A percentile compares a stretch with the other conserved stretches of the same genome.
Evolutionary conservation across 116 monocot species (phyloP).

Genomic region (Cymodocea nodosa): DNA sequence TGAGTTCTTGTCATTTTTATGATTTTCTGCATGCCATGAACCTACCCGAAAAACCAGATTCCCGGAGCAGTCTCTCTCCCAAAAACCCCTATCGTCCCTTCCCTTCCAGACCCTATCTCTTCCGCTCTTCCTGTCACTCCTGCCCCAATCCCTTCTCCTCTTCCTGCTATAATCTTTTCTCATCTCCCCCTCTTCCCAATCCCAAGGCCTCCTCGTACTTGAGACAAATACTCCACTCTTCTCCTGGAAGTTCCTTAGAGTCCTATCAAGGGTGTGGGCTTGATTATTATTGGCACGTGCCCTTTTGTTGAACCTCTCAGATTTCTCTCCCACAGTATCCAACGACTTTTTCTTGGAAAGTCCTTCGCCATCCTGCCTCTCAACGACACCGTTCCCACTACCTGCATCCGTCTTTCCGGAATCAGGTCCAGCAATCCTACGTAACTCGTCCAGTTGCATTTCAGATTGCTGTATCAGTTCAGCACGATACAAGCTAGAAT

Average conservation of each 20-base stretch:
- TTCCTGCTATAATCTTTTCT: conserved; percentile 20
- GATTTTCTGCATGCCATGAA: conserved; percentile 54
- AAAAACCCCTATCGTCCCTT: conserved; percentile 58
- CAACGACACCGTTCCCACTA: too few species aligned
- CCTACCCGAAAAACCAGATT: conserved; percentile 59
- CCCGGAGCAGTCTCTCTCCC: conserved; percentile 76
- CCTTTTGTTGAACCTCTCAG: conserved; percentile 14
- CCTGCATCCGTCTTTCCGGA: too few species aligned
- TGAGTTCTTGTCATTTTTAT: conserved; percentile 27
- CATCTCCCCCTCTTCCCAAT: conserved; percentile 23
- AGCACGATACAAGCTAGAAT: too few species aligned
- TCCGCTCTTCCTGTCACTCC: conserved; percentile 18
- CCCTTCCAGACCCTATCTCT: conserved; percentile 14
- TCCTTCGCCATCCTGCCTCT: too few species aligned
- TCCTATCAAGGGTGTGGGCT: too few species aligned
- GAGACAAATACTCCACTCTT: conserved; percentile 10
- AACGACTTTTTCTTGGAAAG: conserved; percentile 4
- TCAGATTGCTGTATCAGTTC: too few species aligned
- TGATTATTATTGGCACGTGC: conserved; percentile 7
- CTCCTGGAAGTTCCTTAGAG: conserved; percentile 6
- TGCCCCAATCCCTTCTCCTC: conserved; percentile 24
- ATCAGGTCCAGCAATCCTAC: too few species aligned
- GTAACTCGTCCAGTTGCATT: too few species aligned
- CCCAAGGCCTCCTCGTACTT: conserved; percentile 12
- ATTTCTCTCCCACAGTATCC: neutral